These are phyloP conservation scores for Sherardia arvensis DNA, from an alignment of 257 asterid genomes.

Conservation along the genomic window DNA sequence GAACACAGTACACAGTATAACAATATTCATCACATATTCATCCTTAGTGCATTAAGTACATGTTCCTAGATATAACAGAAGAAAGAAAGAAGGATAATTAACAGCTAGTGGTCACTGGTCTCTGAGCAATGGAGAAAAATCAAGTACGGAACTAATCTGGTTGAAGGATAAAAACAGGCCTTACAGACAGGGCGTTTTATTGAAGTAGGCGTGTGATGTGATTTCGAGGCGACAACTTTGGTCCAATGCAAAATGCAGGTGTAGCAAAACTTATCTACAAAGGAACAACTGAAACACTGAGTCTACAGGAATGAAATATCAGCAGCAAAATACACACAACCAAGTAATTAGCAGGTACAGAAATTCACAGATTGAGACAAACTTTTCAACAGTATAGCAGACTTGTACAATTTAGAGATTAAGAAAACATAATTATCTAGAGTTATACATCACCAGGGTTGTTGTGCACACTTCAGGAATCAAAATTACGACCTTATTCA, in stretches of 20 bases:
- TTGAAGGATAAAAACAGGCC: constrained; percentile 31
- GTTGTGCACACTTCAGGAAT: neutral
- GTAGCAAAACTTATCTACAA: constrained; percentile 75
- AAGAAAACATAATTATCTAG: too few species aligned
- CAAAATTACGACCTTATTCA: neutral
- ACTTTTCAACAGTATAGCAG: neutral
- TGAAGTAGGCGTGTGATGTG: constrained; percentile 29
- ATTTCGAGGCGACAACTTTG: constrained; percentile 37
- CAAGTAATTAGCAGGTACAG: neutral
- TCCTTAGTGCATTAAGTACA: neutral
- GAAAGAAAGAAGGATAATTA: too few species aligned
- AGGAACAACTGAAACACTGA: constrained; percentile 15
- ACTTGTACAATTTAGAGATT: neutral
- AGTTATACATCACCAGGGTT: neutral
- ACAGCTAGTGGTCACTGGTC: too few species aligned
- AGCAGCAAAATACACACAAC: neutral
- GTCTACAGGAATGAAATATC: neutral
- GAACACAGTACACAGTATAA: neutral
- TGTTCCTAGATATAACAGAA: neutral
- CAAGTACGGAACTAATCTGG: neutral
- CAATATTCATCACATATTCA: neutral
- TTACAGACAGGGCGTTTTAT: constrained; percentile 68
- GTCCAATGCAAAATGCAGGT: constrained; percentile 58
- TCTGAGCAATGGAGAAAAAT: too few species aligned
- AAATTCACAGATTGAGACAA: neutral